Percentiles rank a stretch among this genome's conserved stretches.
Conservation (phyloP, 495 filamentous ascomycete genomes). For the Aspergillus indologenus region DNA sequence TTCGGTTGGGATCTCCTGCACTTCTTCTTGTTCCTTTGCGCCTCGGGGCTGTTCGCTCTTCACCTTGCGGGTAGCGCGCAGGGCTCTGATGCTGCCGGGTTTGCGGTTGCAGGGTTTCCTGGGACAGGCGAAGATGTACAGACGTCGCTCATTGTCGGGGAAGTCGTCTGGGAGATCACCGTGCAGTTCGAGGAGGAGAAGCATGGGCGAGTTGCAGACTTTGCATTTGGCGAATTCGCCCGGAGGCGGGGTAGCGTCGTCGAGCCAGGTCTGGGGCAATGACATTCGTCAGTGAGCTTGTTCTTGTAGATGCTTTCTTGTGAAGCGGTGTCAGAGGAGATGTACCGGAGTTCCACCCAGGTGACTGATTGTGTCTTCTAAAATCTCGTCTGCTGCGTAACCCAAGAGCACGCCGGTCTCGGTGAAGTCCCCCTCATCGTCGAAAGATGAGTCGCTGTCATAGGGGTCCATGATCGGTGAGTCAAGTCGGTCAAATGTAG, state of each 20-base stretch:
- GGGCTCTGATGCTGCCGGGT: constrained; percentile 70
- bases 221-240: constrained; percentile 81
- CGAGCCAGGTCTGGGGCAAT: constrained; percentile 70
- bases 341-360: constrained; percentile 84
- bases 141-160: constrained; percentile 75
- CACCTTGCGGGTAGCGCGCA: constrained; percentile 59
- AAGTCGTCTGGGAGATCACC: constrained; percentile 84
- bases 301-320: not conserved
- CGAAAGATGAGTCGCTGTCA: constrained; percentile 71
- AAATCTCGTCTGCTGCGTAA: constrained; percentile 77
- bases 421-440: constrained; percentile 65
- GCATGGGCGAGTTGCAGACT: constrained; percentile 80
- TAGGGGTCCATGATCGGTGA: constrained; percentile 65
- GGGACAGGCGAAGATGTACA: constrained; percentile 81
- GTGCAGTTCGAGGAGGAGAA: constrained; percentile 84
- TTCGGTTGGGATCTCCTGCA: constrained; percentile 33
- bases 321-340: too few relatives aligned
- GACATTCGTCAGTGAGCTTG: constrained; percentile 1
- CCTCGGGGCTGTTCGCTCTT: constrained; percentile 22
- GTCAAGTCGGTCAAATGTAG: not conserved
- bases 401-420: constrained; percentile 90
- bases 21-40: constrained; percentile 31
- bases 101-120: constrained; percentile 79
- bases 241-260: constrained; percentile 64
- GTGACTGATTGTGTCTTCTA: constrained; percentile 83